Evolutionary conservation across 2,329 filamentous ascomycete species (phyloP).

Genomic region (Xylaria sp.): DNA sequence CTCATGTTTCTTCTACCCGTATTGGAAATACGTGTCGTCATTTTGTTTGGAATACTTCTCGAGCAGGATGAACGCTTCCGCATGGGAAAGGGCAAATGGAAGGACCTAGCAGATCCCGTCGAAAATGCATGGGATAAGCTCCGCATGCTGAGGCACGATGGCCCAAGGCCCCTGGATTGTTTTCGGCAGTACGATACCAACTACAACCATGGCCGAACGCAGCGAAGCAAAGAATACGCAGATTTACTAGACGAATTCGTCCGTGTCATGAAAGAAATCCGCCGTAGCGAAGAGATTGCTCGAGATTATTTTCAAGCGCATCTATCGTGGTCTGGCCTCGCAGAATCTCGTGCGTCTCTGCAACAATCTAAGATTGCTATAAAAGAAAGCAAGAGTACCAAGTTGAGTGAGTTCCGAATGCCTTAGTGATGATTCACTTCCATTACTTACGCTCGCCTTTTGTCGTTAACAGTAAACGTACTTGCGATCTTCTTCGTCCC

Average conservation of each 20-base stretch:
- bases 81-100: no score
- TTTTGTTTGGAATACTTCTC: not conserved
- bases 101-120: not conserved
- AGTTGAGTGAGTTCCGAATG: not conserved
- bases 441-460: not conserved
- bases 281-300: not conserved
- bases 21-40: not conserved
- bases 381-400: not conserved
- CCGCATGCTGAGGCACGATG: not conserved
- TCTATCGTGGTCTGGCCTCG: not conserved
- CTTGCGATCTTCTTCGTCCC: constrained; percentile 2
- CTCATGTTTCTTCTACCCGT: not conserved
- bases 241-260: not conserved
- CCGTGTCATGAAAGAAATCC: not conserved
- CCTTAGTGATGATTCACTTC: no score
- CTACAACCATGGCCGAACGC: not conserved
- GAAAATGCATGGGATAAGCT: not conserved
- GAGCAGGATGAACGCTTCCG: not conserved
- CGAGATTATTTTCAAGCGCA: not conserved
- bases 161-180: not conserved
- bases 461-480: not conserved
- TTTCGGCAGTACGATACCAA: not conserved
- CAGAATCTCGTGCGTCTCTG: not conserved
- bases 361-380: not conserved
- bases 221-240: not conserved